Base-by-base conservation (phyloP, 2,329 filamentous ascomycete genomes). In the Ascochyta rabiei region DNA sequence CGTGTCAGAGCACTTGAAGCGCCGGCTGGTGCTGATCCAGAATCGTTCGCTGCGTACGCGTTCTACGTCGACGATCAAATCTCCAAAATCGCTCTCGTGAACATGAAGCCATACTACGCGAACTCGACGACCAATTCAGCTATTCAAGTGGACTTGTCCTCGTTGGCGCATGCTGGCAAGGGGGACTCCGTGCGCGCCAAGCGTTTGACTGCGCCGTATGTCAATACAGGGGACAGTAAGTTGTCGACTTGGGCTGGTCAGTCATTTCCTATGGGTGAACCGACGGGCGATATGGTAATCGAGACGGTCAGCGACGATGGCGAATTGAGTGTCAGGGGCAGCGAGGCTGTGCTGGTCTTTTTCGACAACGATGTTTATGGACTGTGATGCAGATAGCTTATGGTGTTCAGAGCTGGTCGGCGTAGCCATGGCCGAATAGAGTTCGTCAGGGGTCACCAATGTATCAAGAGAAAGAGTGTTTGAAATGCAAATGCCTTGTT, bases 31-130 rank as follows among this genome's bases (percentile, higher is more conserved):
- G 26, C 12, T 1, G 31, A 41, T 18, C n/a, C 26, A 10, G 47
- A 58, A 19, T 38, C 34, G 2, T 58, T 56, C 26, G 38, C 56
- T 9, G 56, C 52, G 2, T 58, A 58, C 48, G 56, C 52, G 4
- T 56, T 58, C 16, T 56, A 58, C 26, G 48, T 51, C 8, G 38
- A 42, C 12, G 56, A 58, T 18, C 31, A 28, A 7, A n/a, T 52
- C 6, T 35, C 52, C 1, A 58, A 58, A 15, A 13, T 58, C 19
- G 56, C 52, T 9, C 47, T 58, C 6, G 39, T 58, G 9, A 58
- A 58, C 13, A 56, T 58, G 56, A 52, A 58, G 13, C 56, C 52
- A 1, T 56, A 45, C 28, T 56, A 58, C 19, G 47, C 56, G 2
- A 56, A 48, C 9, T 52, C 48, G 4, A 53, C 48, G 0, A 26